These are phyloP conservation scores for Tylopilus felleus DNA, from an alignment of 768 basidiomycete species.

Conservation along the genomic window DNA sequence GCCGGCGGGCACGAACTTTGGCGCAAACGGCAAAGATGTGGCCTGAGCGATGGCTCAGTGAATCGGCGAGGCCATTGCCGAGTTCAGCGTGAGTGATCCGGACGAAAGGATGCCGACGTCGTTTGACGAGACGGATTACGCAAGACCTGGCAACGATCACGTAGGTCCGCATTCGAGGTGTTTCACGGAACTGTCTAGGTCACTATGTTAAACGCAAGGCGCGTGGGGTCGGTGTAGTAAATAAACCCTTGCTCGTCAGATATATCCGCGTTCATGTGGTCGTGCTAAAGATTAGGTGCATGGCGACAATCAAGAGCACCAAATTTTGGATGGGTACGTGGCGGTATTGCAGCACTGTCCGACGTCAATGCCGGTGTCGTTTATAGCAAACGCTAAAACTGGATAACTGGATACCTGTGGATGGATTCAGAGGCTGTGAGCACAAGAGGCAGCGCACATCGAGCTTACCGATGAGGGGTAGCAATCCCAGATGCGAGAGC, in stretches of 20 bases:
- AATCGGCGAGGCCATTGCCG: conserved; percentile 32
- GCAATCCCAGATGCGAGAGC: too few relatives aligned
- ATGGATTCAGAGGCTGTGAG: not conserved
- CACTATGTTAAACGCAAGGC: conserved; percentile 4
- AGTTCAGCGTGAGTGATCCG: not conserved
- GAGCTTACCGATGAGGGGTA: too few relatives aligned
- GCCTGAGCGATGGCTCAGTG: conserved; percentile 20
- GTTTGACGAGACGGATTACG: conserved; percentile 33
- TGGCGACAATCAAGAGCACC: not conserved
- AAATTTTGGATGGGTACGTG: too few relatives aligned
- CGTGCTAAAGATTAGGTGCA: conserved; percentile 25
- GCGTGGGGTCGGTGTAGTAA: conserved; percentile 20
- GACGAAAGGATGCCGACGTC: conserved; percentile 32
- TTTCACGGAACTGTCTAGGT: too few relatives aligned
- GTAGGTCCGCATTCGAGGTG: not conserved
- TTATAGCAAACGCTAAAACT: not conserved
- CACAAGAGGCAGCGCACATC: not conserved
- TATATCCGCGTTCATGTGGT: conserved; percentile 22
- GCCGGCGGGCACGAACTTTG: conserved; percentile 54
- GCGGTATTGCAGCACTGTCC: too few relatives aligned
- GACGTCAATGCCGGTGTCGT: not conserved
- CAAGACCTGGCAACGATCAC: not conserved
- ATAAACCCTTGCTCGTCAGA: conserved; percentile 17
- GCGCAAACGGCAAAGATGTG: conserved; percentile 45
- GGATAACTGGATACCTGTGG: too few relatives aligned